Evolutionary conservation across 176 grass and related monocot species (phyloP), one percentile per base, ranked within the genome.

Genomic region (Cenchrus purpureus): DNA sequence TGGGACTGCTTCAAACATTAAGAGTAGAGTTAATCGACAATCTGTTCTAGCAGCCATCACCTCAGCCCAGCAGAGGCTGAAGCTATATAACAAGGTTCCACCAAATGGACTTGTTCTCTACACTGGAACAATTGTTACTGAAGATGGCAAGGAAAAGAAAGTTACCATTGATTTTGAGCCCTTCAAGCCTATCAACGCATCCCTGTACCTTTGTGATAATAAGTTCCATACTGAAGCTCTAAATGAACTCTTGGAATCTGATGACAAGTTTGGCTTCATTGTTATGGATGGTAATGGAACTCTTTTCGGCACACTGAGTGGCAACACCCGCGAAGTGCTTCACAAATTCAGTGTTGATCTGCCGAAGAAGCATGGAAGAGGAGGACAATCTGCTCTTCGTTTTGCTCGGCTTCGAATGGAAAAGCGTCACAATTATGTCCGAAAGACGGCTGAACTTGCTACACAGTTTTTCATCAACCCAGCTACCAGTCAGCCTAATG

Each of bases 231-330:
- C 89, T 45, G 87, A 94, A 85, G 89, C 92, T 65, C 69, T 94
- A 71, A 94, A 84, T 89, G 92, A 94, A 81, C 83, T 94, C 65
- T 81, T 94, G 84, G 92, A 94, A 77, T 94, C 89, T 63, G 87
- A 94, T 92, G 92, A 92, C 66, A 89, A 94, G 66, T 94, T 94
- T 79, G 89, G 92, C 7, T 94, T 94, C 81, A 94, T 94, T 81
- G 78, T 94, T 52, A 94, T 92, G 89, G 89, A 94, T 79, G 92
- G 89, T 83, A 94, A 92, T 87, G 92, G 92, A 42, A 92, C 92
- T 29, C 86, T 94, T 64, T 94, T 94, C 69, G 92, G 92, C 45
- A 92, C 92, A 54, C 59, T 94, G 60, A 94, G 89, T 45, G 92
- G 92, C 40, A 94, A 92, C 59, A 94, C 92, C 42, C 86, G 89